A percentile compares a stretch with the other conserved stretches of the same genome.
These are phyloP conservation scores for Penicillium salamii DNA, from an alignment of 495 filamentous ascomycete genomes.

Conservation along the genomic window DNA sequence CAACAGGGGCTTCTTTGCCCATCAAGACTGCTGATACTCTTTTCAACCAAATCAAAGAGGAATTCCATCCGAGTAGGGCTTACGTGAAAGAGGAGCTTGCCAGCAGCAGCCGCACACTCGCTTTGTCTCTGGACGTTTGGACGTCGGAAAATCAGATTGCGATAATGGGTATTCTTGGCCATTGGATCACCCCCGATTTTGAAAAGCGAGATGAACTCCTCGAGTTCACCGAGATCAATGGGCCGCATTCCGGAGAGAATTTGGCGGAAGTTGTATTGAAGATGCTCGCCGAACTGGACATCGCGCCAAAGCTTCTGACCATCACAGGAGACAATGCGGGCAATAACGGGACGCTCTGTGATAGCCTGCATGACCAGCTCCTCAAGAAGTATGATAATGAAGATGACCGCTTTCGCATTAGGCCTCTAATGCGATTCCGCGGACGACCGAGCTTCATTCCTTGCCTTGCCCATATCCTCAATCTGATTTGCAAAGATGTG, in stretches of 20 bases:
- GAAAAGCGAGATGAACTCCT: slow-evolving; percentile 8
- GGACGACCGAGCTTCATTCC: slow-evolving; percentile 10
- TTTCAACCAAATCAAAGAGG: slow-evolving; percentile 8
- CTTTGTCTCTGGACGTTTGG: slow-evolving; percentile 16
- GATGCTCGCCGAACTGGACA: slow-evolving; percentile 6
- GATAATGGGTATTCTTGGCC: slow-evolving; percentile 13
- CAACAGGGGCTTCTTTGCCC: slow-evolving; percentile 8
- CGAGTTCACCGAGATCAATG: slow-evolving; percentile 11
- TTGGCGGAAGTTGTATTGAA: slow-evolving; percentile 7
- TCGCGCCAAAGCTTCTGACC: slow-evolving; percentile 49
- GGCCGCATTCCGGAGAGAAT: slow-evolving; percentile 13
- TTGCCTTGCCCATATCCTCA: slow-evolving; percentile 11
- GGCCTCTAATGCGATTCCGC: slow-evolving; percentile 13
- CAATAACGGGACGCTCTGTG: slow-evolving; percentile 17
- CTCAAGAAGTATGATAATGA: slow-evolving; percentile 13
- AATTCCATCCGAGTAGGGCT: slow-evolving; percentile 10
- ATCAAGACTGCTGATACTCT: slow-evolving; percentile 13
- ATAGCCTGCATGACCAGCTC: slow-evolving; percentile 7
- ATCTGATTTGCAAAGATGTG: slow-evolving; percentile 11
- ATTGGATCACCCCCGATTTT: slow-evolving; percentile 12
- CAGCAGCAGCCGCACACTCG: slow-evolving; percentile 9
- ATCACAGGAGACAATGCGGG: slow-evolving; percentile 51
- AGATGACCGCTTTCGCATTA: slow-evolving; percentile 10
- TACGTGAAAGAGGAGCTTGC: slow-evolving; percentile 13
- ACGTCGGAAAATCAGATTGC: slow-evolving; percentile 13